Base-by-base conservation (phyloP, 2,329 filamentous ascomycete genomes). In the Sphaerostilbella broomeana region DNA sequence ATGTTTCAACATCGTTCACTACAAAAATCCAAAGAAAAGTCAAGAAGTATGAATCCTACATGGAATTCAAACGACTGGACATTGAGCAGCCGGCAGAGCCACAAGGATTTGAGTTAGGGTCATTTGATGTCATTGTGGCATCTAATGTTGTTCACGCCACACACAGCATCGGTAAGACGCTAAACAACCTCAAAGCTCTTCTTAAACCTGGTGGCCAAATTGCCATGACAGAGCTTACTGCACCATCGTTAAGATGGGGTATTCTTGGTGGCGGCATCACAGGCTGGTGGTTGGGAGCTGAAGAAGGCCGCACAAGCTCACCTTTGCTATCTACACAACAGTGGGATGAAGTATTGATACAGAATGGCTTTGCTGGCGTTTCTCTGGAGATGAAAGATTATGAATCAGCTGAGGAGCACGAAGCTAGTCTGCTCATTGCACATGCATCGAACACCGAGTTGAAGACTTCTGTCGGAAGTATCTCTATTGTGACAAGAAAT, bases 1-100 rank as follows among this genome's bases (percentile, higher is more conserved):
- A 68, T 34, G 53, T 62, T 3, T 65, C 59, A 6, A 33, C 46
- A n/a, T 37, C 40, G 2, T 56, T 54, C 28, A 58, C 57, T 25
- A 38, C 38, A 4, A 34, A 35, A 2, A 53, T 53, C 2, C 40
- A 47, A 18, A 39, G 48, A 19, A 32, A 36, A 10, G 30, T 46
- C 18, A 25, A 26, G n/a, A 35, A 20, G 11, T 42, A 37, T 27
- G 26, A 33, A 10, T 16, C 28, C 13, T 37, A 36, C 6, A 40
- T 51, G 21, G 38, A 38, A 15, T 49, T 40, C 42, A 57, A 56
- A 36, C 46, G 51, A 15, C 46, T 60, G 2, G 48, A 53, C 18
- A 36, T 46, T 3, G 41, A 44, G 24, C 27, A 29, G 13, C 30
- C 36, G 9, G 35, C 41, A 12, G 40, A 18, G 9, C 32, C 30